A percentile compares a stretch with the other conserved stretches of the same genome.
phyloP scores from a whole-genome alignment of 768 basidiomycete genomes.

The Suillus spraguei region DNA sequence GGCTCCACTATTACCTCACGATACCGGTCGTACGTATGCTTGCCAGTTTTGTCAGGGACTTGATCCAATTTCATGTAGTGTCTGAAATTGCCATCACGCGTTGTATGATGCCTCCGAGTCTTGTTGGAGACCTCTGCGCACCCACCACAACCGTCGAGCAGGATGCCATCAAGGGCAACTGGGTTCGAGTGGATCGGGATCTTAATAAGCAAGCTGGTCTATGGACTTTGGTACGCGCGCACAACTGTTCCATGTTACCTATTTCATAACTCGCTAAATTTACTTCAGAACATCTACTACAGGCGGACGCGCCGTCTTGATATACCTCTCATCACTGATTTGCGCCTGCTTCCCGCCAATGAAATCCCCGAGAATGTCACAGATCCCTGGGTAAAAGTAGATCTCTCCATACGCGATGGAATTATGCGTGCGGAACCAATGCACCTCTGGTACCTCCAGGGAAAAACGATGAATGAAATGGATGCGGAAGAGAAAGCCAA shows the following conservation, averaged over 20 bases:
- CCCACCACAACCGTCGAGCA: conserved; percentile 71
- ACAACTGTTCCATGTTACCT: not conserved
- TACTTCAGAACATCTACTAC: conserved; percentile 68
- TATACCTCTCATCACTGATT: conserved; percentile 74
- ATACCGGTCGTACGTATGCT: conserved; percentile 63
- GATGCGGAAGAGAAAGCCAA: conserved; percentile 54
- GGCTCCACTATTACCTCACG: conserved; percentile 74
- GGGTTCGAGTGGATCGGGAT: conserved; percentile 87
- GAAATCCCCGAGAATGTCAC: conserved; percentile 48
- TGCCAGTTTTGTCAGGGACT: conserved; percentile 1
- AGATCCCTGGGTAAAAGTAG: conserved; percentile 65
- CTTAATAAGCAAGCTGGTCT: conserved; percentile 66
- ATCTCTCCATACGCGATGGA: conserved; percentile 66
- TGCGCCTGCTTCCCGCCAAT: conserved; percentile 62
- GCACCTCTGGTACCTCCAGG: conserved; percentile 78
- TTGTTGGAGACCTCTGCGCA: conserved; percentile 60
- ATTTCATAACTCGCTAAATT: conserved; percentile 9
- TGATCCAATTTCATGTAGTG: conserved; percentile 37
- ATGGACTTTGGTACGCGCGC: conserved; percentile 61
- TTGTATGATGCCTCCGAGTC: conserved; percentile 65
- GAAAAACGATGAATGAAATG: conserved; percentile 67
- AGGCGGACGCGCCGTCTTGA: conserved; percentile 84
- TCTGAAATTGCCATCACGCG: conserved; percentile 76
- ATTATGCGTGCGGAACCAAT: conserved; percentile 56
- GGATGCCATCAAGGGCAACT: conserved; percentile 79